These are phyloP conservation scores for Scutellaria barbata DNA, from an alignment of 257 asterid genomes.

Conservation along the genomic window DNA sequence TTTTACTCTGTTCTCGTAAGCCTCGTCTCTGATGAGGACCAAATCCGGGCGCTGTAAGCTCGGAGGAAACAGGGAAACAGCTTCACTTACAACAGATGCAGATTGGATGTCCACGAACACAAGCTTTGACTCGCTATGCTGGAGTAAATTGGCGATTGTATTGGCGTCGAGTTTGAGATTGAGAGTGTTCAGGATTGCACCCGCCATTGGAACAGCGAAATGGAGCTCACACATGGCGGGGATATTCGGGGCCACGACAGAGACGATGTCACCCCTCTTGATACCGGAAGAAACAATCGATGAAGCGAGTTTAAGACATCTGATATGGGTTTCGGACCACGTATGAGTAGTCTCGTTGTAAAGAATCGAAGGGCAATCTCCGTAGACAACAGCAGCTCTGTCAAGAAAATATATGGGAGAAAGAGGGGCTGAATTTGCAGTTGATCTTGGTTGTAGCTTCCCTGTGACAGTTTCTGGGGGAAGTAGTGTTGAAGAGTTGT, in stretches of 20 bases:
- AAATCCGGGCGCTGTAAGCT: conserved; percentile 34
- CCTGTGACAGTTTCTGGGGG: background rate
- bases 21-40: conserved; percentile 41
- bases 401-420: conserved; percentile 51
- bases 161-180: conserved; percentile 60
- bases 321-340: conserved; percentile 53
- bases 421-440: conserved; percentile 46
- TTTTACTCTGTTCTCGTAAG: background rate
- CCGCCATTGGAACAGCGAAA: conserved; percentile 71
- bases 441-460: conserved; percentile 11
- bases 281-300: conserved; percentile 51
- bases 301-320: conserved; percentile 58
- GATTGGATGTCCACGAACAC: conserved; percentile 54
- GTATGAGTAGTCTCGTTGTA: conserved; percentile 46
- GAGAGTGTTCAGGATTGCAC: conserved; percentile 53
- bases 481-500: conserved; percentile 4
- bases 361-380: conserved; percentile 47
- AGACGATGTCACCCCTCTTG: conserved; percentile 50
- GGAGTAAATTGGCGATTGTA: conserved; percentile 45
- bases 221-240: conserved; percentile 78
- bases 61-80: conserved; percentile 48
- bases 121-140: conserved; percentile 53
- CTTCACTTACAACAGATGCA: conserved; percentile 40
- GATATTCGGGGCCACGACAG: conserved; percentile 62
- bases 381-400: conserved; percentile 52